These are phyloP conservation scores for Copromyces sp. DNA, from an alignment of 495 filamentous ascomycete species.

Conservation along the genomic window DNA sequence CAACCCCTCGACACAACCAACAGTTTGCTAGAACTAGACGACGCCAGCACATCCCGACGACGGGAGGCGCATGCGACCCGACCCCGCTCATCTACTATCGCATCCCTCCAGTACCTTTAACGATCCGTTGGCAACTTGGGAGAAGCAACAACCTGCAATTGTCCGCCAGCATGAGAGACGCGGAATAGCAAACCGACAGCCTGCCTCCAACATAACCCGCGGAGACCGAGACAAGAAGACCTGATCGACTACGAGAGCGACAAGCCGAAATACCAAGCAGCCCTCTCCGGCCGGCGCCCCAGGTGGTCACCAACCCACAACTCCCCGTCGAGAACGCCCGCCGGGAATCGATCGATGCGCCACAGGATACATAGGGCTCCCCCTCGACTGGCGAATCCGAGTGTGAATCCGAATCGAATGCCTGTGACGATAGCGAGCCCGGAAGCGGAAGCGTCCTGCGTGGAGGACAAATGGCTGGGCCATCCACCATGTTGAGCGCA, in stretches of 20 bases:
- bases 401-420: constrained; percentile 12
- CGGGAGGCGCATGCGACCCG: background rate
- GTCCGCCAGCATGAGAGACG: background rate
- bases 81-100: background rate
- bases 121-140: background rate
- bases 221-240: background rate
- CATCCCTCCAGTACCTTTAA: background rate
- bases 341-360: constrained; percentile 7
- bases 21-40: background rate
- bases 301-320: constrained; percentile 4
- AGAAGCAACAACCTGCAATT: background rate
- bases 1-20: background rate
- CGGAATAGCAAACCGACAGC: background rate
- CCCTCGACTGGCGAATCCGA: constrained; percentile 4
- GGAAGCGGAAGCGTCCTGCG: constrained; percentile 22
- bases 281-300: background rate
- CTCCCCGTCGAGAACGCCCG: constrained; percentile 1
- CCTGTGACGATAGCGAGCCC: constrained; percentile 7
- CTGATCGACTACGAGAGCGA: background rate
- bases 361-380: background rate
- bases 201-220: background rate
- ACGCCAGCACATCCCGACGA: background rate
- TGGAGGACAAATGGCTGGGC: constrained; percentile 44
- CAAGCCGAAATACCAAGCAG: background rate
- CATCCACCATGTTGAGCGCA: constrained; percentile 48